Base-by-base conservation (phyloP, 1,284 basidiomycete species). In the Peniophora sp. region DNA sequence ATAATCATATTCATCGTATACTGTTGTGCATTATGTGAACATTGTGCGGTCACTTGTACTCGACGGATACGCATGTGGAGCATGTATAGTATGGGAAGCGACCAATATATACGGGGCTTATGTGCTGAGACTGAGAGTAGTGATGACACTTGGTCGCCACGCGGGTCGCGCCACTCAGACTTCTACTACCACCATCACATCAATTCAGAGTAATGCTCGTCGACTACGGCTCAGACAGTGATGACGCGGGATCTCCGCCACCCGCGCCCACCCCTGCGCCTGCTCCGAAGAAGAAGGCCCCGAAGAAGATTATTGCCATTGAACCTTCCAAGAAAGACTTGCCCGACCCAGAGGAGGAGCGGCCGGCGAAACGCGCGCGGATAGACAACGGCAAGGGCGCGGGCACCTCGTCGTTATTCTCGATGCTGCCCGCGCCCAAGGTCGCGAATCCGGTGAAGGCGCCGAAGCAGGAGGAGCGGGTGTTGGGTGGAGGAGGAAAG, bases 351-450 rank as follows among this genome's bases (percentile, higher is more conserved):
- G 68, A 70, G 1, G 71, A 74, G 72, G 73, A 15, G 68, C 67
- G 24, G 54, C 53, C 11, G 63, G 66, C 23, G 70, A 76, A 35
- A 70, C 70, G 48, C 83, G 76, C 23, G 64, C 78, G 24, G 88
- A 88, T 70, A 85, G 78, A 58, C 68, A 71, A 18, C 74, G 77
- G 45, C 36, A 60, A 72, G 11, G 79, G 81, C 5, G 78, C 78
- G 37, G 85, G 87, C 11, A 64, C 64, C 15, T 89, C 88, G 0
- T 76, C 80, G 2, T 63, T 91, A 45, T 61, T 90, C 23, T 75
- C 76, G 2, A 88, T 89, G 81, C 72, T 91, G 8, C 88, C 88
- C 46, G 78, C 81, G 0, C 88, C 87, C 3, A 88, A 84, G 65
- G 75, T 74, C 11, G 60, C 69, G 2, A 55, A 55, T 32, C 57